Conservation (phyloP, 2,329 filamentous ascomycete species). For the Metarhizium guizhouense region DNA sequence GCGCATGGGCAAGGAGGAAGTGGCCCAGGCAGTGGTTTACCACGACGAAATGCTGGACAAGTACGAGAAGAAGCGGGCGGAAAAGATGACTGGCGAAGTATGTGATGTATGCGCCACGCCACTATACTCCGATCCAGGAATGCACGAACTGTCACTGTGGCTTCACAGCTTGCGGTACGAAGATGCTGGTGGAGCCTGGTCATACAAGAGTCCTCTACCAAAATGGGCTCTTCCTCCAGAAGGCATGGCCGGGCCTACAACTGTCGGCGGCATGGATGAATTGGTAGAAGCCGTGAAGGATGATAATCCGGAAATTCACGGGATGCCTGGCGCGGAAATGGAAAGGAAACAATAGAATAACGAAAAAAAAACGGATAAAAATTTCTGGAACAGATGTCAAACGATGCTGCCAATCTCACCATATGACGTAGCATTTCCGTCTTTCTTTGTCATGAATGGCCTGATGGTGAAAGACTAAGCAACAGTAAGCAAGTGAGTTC, state of each 20-base stretch:
- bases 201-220: slow-evolving; percentile 77
- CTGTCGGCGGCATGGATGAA: slow-evolving; percentile 53
- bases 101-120: slow-evolving; percentile 80
- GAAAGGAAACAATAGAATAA: background rate
- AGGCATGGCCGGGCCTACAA: slow-evolving; percentile 61
- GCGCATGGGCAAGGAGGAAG: slow-evolving; percentile 89
- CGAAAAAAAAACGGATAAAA: background rate
- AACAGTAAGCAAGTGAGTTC: background rate
- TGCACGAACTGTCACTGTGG: slow-evolving; percentile 86
- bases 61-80: slow-evolving; percentile 84
- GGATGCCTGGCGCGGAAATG: background rate
- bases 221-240: slow-evolving; percentile 77
- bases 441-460: background rate
- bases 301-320: slow-evolving; percentile 29
- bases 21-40: slow-evolving; percentile 84
- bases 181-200: slow-evolving; percentile 74
- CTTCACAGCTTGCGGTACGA: slow-evolving; percentile 88
- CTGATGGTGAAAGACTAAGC: background rate
- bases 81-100: slow-evolving; percentile 80
- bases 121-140: slow-evolving; percentile 85
- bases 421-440: background rate
- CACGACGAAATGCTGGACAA: slow-evolving; percentile 88
- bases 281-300: slow-evolving; percentile 46
- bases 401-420: background rate
- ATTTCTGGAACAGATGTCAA: too few relatives aligned